Evolutionary conservation across 2,329 filamentous ascomycete species (phyloP).

Genomic region (Hymenoscyphus fructigenus): DNA sequence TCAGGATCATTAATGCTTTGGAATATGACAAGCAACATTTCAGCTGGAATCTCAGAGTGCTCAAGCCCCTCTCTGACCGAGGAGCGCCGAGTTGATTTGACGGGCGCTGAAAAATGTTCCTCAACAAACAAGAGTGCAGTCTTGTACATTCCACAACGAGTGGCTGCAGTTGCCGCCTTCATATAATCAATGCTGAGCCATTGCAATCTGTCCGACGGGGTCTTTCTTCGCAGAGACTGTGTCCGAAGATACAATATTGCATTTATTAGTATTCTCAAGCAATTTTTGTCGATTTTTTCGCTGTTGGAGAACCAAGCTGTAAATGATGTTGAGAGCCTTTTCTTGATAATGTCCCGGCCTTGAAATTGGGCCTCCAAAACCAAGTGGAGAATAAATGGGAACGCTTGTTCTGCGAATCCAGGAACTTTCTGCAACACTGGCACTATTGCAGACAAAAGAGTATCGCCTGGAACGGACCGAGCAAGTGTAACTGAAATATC

Average conservation of each 20-base stretch:
- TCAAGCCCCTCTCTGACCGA: slow-evolving; percentile 50
- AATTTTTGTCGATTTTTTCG: slow-evolving; percentile 51
- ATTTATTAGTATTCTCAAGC: slow-evolving; percentile 72
- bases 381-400: slow-evolving; percentile 84
- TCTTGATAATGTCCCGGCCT: slow-evolving; percentile 57
- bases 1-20: slow-evolving; percentile 94
- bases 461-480: slow-evolving; percentile 57
- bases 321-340: slow-evolving; percentile 63
- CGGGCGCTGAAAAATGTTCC: slow-evolving; percentile 58
- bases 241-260: slow-evolving; percentile 85
- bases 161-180: slow-evolving; percentile 68
- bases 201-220: slow-evolving; percentile 73
- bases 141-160: slow-evolving; percentile 80
- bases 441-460: slow-evolving; percentile 67
- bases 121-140: slow-evolving; percentile 83
- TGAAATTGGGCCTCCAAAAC: slow-evolving; percentile 70
- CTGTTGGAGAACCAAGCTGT: slow-evolving; percentile 60
- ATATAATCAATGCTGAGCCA: slow-evolving; percentile 87
- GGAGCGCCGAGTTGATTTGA: slow-evolving; percentile 63
- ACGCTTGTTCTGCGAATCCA: slow-evolving; percentile 69
- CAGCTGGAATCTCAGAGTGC: slow-evolving; percentile 51
- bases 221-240: slow-evolving; percentile 66
- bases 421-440: slow-evolving; percentile 65
- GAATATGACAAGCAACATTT: slow-evolving; percentile 78
- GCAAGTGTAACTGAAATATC: slow-evolving; percentile 62